Conservation (phyloP, 1,139 yeast species). For the Taphrina flavorubra region DNA sequence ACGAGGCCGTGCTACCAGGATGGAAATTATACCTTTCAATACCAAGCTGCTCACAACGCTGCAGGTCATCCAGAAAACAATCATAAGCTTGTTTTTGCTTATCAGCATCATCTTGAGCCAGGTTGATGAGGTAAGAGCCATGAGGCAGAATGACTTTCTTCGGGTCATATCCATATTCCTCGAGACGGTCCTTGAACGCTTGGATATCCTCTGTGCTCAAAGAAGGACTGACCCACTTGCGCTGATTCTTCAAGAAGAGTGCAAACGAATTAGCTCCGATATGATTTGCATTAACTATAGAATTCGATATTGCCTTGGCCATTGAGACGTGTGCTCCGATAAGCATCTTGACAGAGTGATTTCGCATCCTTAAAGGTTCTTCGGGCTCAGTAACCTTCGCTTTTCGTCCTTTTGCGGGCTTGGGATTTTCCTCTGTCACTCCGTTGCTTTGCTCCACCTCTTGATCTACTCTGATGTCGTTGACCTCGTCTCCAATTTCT, state of each 20-base stretch:
- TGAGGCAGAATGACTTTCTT: constrained; percentile 80
- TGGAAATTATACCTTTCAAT: constrained; percentile 91
- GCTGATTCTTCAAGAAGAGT: constrained; percentile 83
- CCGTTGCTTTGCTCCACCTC: not conserved
- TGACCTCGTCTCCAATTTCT: not conserved
- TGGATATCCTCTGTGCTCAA: constrained; percentile 68
- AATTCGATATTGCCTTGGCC: constrained; percentile 63
- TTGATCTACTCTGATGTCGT: not conserved
- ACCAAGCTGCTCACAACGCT: constrained; percentile 80
- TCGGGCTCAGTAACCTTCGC: constrained; percentile 28
- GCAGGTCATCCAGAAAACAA: constrained; percentile 84
- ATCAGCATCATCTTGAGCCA: constrained; percentile 86
- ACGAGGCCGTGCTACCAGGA: constrained; percentile 87
- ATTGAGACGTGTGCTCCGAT: constrained; percentile 74
- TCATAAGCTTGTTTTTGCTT: constrained; percentile 76
- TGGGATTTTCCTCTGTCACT: constrained; percentile 6
- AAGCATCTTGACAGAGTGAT: constrained; percentile 42
- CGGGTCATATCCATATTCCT: constrained; percentile 69
- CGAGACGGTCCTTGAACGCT: constrained; percentile 68
- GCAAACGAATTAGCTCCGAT: constrained; percentile 86
- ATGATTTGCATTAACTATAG: constrained; percentile 74
- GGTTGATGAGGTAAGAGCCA: constrained; percentile 88
- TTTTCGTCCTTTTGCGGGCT: constrained; percentile 8
- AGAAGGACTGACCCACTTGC: constrained; percentile 88
- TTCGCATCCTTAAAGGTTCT: constrained; percentile 32